Percentiles rank a stretch among this genome's conserved stretches.
These are phyloP conservation scores for Suillus bovinus DNA, from an alignment of 768 basidiomycete genomes.

Conservation along the genomic window DNA sequence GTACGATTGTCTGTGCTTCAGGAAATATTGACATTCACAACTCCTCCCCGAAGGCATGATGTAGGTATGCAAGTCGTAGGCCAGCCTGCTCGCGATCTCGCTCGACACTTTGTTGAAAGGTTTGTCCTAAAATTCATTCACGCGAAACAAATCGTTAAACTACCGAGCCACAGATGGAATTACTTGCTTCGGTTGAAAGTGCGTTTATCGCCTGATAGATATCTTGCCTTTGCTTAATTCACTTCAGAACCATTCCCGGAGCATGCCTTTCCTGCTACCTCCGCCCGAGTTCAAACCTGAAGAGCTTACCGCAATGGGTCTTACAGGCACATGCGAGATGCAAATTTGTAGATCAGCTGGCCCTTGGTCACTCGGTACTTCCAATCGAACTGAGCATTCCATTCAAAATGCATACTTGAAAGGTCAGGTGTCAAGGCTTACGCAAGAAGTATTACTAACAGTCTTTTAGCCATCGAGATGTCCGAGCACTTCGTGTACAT, in stretches of 20 bases:
- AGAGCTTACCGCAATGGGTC: slow-evolving; percentile 74
- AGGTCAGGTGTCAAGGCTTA: slow-evolving; percentile 44
- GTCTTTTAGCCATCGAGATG: slow-evolving; percentile 72
- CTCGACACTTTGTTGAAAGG: slow-evolving; percentile 94
- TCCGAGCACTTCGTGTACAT: slow-evolving; percentile 99
- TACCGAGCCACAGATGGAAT: slow-evolving; percentile 71
- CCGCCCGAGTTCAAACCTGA: slow-evolving; percentile 87
- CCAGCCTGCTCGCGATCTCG: slow-evolving; percentile 92
- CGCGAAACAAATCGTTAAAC: slow-evolving; percentile 5
- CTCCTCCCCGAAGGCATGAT: slow-evolving; percentile 72
- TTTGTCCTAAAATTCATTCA: slow-evolving; percentile 30
- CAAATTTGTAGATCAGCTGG: slow-evolving; percentile 96
- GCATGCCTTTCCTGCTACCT: slow-evolving; percentile 92
- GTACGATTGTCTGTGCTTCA: slow-evolving; percentile 43
- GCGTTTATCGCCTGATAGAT: slow-evolving; percentile 15
- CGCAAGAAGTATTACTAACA: slow-evolving; percentile 3
- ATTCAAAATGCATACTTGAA: slow-evolving; percentile 94
- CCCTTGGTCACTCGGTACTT: slow-evolving; percentile 95
- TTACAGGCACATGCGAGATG: slow-evolving; percentile 95
- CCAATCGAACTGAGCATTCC: slow-evolving; percentile 81
- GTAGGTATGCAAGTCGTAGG: slow-evolving; percentile 95
- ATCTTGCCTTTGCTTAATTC: neutral
- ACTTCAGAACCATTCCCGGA: slow-evolving; percentile 80
- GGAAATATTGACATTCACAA: neutral
- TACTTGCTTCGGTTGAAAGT: slow-evolving; percentile 92